Conservation (phyloP, 805 yeast genomes). For the Blastobotrys terrestris region DNA sequence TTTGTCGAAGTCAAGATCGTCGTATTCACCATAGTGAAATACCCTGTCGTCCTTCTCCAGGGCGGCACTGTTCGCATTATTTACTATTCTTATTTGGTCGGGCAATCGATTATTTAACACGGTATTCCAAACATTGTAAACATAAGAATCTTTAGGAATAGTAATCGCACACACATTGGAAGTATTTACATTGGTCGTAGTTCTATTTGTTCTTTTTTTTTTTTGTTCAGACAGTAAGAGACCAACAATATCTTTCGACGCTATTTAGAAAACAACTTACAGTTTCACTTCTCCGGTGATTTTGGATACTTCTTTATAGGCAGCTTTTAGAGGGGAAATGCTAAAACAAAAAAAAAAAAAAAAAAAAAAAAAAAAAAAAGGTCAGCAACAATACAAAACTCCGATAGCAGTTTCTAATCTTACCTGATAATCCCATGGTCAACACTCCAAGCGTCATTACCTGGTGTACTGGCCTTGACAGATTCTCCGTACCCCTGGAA, state of each 20-base stretch:
- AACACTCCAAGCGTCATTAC: constrained; percentile 67
- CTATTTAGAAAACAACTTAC: constrained; percentile 28
- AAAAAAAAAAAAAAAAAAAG: neutral
- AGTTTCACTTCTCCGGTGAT: constrained; percentile 49
- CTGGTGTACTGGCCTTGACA: constrained; percentile 37
- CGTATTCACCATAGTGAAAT: constrained; percentile 86
- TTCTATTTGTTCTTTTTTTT: constrained; percentile 5
- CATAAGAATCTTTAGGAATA: constrained; percentile 13
- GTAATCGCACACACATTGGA: neutral
- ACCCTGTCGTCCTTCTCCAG: constrained; percentile 29
- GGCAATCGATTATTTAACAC: constrained; percentile 9
- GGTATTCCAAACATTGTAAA: constrained; percentile 18
- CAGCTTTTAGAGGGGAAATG: constrained; percentile 68
- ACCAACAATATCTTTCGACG: neutral
- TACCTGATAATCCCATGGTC: constrained; percentile 54
- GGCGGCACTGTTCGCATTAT: neutral
- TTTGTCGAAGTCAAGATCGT: constrained; percentile 72
- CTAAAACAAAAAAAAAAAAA: constrained; percentile 23
- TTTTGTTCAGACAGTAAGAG: neutral
- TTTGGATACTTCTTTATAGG: constrained; percentile 52
- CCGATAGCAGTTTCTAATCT: too few species aligned
- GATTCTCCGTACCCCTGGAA: constrained; percentile 59
- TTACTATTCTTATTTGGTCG: neutral
- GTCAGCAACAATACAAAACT: too few species aligned
- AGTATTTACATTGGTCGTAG: constrained; percentile 9